Evolutionary conservation across 2,329 filamentous ascomycete genomes (phyloP).

Genomic region (Botrytis fabae): DNA sequence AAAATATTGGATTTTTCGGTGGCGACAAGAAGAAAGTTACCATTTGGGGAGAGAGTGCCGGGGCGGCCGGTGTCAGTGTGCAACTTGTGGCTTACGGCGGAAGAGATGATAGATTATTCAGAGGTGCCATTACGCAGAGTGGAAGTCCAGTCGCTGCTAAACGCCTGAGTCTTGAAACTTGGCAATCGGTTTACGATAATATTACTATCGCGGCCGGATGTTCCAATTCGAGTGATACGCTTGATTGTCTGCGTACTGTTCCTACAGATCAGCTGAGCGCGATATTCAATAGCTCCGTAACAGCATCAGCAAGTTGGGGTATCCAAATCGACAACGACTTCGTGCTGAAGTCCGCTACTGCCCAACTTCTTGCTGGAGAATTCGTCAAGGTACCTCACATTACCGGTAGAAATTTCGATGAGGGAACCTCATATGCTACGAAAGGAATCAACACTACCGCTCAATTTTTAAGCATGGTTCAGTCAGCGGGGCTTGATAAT

Average conservation of each 20-base stretch:
- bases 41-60: slow-evolving; percentile 41
- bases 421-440: slow-evolving; percentile 59
- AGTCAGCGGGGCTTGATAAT: slow-evolving; percentile 5
- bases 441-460: slow-evolving; percentile 54
- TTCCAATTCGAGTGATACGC: slow-evolving; percentile 22
- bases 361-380: slow-evolving; percentile 55
- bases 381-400: slow-evolving; percentile 66
- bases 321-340: slow-evolving; percentile 57
- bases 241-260: slow-evolving; percentile 40
- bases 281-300: slow-evolving; percentile 46
- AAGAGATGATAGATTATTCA: slow-evolving; percentile 54
- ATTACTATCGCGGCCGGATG: slow-evolving; percentile 41
- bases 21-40: slow-evolving; percentile 46
- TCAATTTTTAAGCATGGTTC: slow-evolving; percentile 44
- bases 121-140: slow-evolving; percentile 52
- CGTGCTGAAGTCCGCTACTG: slow-evolving; percentile 51
- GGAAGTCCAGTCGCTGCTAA: slow-evolving; percentile 41
- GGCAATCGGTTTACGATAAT: slow-evolving; percentile 31
- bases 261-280: slow-evolving; percentile 47
- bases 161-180: not conserved
- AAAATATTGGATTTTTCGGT: slow-evolving; percentile 47
- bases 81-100: slow-evolving; percentile 51
- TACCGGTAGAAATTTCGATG: slow-evolving; percentile 64
- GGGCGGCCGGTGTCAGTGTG: slow-evolving; percentile 46
- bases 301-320: slow-evolving; percentile 40